A percentile compares a stretch with the other conserved stretches of the same genome.
Conservation (phyloP, 2,329 filamentous ascomycete genomes). For the Colletotrichum lupini region DNA sequence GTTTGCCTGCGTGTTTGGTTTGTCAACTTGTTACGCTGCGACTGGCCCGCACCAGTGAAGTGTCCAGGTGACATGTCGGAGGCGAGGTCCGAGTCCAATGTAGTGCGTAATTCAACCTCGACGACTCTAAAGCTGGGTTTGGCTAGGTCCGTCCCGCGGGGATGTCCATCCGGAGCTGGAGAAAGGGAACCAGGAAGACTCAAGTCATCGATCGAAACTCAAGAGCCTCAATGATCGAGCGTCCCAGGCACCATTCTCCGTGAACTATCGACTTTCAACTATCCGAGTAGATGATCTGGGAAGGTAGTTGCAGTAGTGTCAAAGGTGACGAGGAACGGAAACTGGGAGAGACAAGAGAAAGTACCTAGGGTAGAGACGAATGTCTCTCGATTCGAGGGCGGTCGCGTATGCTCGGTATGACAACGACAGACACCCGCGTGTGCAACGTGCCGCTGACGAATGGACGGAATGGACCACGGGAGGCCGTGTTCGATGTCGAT, state of each 20-base stretch:
- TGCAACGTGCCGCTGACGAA: conserved; percentile 21
- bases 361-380: background rate
- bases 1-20: conserved; percentile 21
- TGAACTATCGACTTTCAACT: too few species aligned
- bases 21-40: conserved; percentile 33
- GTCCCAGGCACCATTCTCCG: background rate
- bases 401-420: conserved; percentile 4
- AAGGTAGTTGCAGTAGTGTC: too few species aligned
- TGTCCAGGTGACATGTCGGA: conserved; percentile 29
- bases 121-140: background rate
- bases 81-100: conserved; percentile 29
- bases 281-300: too few species aligned
- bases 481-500: conserved; percentile 7
- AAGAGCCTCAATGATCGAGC: background rate
- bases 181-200: background rate
- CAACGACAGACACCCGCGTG: conserved; percentile 23
- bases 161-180: background rate
- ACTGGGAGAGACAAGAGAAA: background rate
- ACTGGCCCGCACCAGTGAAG: conserved; percentile 17
- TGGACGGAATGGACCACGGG: conserved; percentile 9
- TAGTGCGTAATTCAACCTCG: conserved; percentile 5
- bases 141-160: conserved; percentile 6
- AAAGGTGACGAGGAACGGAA: background rate
- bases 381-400: background rate
- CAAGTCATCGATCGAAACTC: background rate